A percentile compares a stretch with the other conserved stretches of the same genome.
phyloP scores from a whole-genome alignment of 2,329 filamentous ascomycete species.

The Metarhizium rileyi region DNA sequence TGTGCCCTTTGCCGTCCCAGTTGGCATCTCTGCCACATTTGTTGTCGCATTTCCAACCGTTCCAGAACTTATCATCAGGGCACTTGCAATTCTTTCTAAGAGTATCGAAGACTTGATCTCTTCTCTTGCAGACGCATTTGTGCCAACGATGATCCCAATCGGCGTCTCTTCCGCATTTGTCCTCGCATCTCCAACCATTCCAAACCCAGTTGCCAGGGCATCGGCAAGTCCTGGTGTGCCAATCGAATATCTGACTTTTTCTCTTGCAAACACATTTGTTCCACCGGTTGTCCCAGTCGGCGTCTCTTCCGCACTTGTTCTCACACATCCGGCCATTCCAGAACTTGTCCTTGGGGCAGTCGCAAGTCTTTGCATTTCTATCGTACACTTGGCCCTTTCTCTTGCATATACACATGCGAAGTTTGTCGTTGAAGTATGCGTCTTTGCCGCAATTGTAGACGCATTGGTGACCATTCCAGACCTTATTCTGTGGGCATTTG shows the following conservation, averaged over 20 bases:
- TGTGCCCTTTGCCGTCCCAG: background rate
- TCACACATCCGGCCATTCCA: constrained; percentile 8
- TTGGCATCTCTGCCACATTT: background rate
- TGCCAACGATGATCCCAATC: background rate
- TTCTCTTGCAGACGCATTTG: constrained; percentile 9
- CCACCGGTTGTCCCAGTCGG: background rate
- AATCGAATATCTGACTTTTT: constrained; percentile 4
- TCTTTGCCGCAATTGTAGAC: background rate
- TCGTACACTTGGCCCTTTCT: constrained; percentile 6
- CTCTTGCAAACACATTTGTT: constrained; percentile 11
- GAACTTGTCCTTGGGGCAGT: constrained; percentile 3
- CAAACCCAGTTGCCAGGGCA: constrained; percentile 4
- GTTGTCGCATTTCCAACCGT: background rate
- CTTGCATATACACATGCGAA: constrained; percentile 4
- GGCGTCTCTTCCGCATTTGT: constrained; percentile 9
- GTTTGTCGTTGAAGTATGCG: background rate
- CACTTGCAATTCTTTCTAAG: constrained; percentile 7
- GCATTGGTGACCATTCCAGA: background rate
- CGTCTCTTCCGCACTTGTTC: constrained; percentile 7
- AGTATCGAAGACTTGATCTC: constrained; percentile 4
- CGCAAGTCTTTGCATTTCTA: constrained; percentile 6
- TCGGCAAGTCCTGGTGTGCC: constrained; percentile 4
- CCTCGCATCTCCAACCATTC: constrained; percentile 3
- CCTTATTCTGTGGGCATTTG: background rate
- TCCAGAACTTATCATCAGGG: constrained; percentile 4